Conservation (phyloP, 257 asterid genomes). For the Cynanchum wilfordii region DNA sequence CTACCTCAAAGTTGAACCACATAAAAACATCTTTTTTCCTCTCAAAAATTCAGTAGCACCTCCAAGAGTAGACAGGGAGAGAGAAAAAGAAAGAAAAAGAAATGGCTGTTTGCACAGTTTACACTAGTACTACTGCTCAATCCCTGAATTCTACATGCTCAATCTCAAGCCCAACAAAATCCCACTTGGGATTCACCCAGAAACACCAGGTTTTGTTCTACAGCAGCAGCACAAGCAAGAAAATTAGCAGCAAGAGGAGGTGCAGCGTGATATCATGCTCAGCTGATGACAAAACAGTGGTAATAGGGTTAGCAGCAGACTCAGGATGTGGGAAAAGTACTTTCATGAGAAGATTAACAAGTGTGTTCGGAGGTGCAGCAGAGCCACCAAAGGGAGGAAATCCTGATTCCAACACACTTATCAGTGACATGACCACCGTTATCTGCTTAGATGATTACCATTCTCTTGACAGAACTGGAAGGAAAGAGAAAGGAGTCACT, state of each 20-base stretch:
- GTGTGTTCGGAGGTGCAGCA: constrained; percentile 97
- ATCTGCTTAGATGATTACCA: constrained; percentile 92
- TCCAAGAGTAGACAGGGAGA: constrained; percentile 9
- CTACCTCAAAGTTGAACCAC: constrained; percentile 17
- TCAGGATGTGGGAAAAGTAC: constrained; percentile 97
- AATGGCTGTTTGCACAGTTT: constrained; percentile 78
- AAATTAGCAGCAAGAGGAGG: constrained; percentile 7
- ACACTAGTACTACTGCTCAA: constrained; percentile 40
- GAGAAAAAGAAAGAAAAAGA: background rate
- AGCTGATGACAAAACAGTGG: constrained; percentile 49
- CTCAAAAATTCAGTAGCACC: constrained; percentile 12
- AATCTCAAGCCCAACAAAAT: constrained; percentile 61
- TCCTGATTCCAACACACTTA: constrained; percentile 91
- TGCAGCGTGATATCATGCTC: constrained; percentile 49
- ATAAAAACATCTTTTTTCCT: constrained; percentile 12
- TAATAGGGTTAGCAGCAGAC: constrained; percentile 88
- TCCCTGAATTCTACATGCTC: constrained; percentile 62
- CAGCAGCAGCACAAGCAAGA: constrained; percentile 23
- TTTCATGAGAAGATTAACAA: constrained; percentile 91
- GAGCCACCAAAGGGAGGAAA: constrained; percentile 97
- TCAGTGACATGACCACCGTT: constrained; percentile 83
- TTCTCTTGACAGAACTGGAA: constrained; percentile 83
- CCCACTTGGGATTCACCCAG: constrained; percentile 61
- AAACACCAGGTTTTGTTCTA: constrained; percentile 48
- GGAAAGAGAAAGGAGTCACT: constrained; percentile 89